Evolutionary conservation across 345 rosid genomes (phyloP).

Genomic region (Eucalyptus regnans): DNA sequence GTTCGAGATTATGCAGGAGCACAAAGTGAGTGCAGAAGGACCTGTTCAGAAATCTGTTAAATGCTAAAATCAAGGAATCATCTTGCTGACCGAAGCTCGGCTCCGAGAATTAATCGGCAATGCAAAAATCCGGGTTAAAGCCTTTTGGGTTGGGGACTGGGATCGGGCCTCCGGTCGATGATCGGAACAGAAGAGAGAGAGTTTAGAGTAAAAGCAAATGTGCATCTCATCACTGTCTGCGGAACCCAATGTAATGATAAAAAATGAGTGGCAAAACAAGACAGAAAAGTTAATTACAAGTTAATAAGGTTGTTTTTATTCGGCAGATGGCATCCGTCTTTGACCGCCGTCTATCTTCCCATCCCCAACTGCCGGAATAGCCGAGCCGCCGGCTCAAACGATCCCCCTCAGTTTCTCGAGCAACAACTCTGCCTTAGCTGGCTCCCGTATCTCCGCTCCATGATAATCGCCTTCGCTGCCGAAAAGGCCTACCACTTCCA

Average conservation of each 20-base stretch:
- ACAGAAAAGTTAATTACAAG: background rate
- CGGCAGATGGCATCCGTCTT: background rate
- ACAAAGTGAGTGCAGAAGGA: no score
- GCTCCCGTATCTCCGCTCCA: background rate
- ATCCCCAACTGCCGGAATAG: background rate
- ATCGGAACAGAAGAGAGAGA: background rate
- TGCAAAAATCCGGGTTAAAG: background rate
- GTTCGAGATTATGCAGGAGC: no score
- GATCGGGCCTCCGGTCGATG: background rate
- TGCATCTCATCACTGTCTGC: background rate
- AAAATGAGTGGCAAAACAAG: no score
- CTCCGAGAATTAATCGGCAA: background rate
- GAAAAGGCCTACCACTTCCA: constrained; percentile 1
- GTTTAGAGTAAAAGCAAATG: background rate
- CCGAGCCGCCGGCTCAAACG: background rate
- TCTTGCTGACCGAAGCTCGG: background rate
- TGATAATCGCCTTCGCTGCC: background rate
- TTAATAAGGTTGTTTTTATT: background rate
- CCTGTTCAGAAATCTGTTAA: background rate
- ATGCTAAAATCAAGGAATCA: background rate
- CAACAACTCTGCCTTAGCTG: background rate
- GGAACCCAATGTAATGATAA: no score
- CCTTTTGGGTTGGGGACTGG: background rate
- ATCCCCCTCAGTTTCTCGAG: background rate
- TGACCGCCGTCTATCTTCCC: background rate